phyloP scores from a whole-genome alignment of 495 filamentous ascomycete species.

The Penicillium odoratum region DNA sequence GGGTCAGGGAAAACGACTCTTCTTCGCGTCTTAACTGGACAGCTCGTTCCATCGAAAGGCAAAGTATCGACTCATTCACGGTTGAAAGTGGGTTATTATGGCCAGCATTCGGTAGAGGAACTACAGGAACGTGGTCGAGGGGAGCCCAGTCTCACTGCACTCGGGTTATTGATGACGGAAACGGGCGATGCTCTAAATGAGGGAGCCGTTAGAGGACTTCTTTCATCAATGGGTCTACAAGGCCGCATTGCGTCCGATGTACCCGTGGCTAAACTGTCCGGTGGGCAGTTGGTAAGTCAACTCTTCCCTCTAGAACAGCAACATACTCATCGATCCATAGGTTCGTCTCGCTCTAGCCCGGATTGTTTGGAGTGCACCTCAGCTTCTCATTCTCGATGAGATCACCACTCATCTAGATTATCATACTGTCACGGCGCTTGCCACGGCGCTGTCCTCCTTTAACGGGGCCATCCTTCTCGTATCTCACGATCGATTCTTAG shows the following conservation, averaged over 20 bases:
- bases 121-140: conserved; percentile 51
- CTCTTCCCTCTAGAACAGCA: not conserved
- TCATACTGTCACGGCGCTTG: conserved; percentile 69
- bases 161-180: conserved; percentile 56
- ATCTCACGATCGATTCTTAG: conserved; percentile 75
- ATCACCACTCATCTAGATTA: conserved; percentile 85
- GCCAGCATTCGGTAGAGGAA: conserved; percentile 72
- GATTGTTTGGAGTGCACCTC: conserved; percentile 65
- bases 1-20: conserved; percentile 75
- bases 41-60: conserved; percentile 46
- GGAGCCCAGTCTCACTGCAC: conserved; percentile 57
- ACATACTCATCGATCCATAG: conserved; percentile 19
- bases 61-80: conserved; percentile 63
- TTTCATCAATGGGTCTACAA: conserved; percentile 63
- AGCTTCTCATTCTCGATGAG: conserved; percentile 78
- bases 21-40: conserved; percentile 54
- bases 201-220: conserved; percentile 58
- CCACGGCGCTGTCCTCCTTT: conserved; percentile 62
- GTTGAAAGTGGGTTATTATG: conserved; percentile 68
- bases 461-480: conserved; percentile 71
- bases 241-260: conserved; percentile 69
- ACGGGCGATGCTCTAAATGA: conserved; percentile 53
- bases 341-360: conserved; percentile 74
- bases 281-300: conserved; percentile 62
- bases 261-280: conserved; percentile 65